Evolutionary conservation across 2,329 filamentous ascomycete genomes (phyloP), one percentile per base, ranked within the genome.

Genomic region (Penicillium sp.): DNA sequence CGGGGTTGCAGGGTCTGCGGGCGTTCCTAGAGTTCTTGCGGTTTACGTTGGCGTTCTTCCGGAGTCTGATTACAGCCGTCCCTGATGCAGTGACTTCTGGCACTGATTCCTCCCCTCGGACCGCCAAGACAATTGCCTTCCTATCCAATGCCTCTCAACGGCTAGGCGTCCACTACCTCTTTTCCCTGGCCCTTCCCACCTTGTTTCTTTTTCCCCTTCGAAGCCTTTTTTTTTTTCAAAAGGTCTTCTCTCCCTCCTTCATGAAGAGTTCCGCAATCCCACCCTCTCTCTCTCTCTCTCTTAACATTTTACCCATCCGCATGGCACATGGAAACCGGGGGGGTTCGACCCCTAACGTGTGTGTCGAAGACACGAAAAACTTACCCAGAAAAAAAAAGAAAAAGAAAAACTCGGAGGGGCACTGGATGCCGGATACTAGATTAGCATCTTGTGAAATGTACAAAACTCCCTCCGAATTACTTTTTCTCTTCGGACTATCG

Each of bases 381-480:
- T n/a, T n/a, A n/a, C n/a, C n/a, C n/a, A n/a, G n/a, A 33, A 36
- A 43, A 43, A 43, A 43, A 46, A 45, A 45, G 47, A 28, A 40
- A 44, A 38, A 41, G 53, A 50, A 54, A 57, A 44, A 18, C 14
- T 39, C 37, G 46, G 58, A 60, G 59, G 59, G 56, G 51, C 45
- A 48, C 45, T 50, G 36, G 56, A 47, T 53, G 43, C 27, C 41
- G 30, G 29, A 42, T 29, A 33, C 29, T 41, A 43, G 35, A 33
- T 30, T 52, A 56, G 53, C 50, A 51, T 54, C 50, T 57, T 52
- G 51, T 46, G 51, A 58, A 61, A 53, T 60, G 56, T 51, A 48
- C 60, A 57, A 30, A 16, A 46, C 20, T 54, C 50, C 57, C 57
- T 60, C 53, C 41, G 40, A 44, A 41, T 25, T 41, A 4, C 13